Evolutionary conservation across 768 basidiomycete species (phyloP).

Genomic region (Tephrocybe sp.): DNA sequence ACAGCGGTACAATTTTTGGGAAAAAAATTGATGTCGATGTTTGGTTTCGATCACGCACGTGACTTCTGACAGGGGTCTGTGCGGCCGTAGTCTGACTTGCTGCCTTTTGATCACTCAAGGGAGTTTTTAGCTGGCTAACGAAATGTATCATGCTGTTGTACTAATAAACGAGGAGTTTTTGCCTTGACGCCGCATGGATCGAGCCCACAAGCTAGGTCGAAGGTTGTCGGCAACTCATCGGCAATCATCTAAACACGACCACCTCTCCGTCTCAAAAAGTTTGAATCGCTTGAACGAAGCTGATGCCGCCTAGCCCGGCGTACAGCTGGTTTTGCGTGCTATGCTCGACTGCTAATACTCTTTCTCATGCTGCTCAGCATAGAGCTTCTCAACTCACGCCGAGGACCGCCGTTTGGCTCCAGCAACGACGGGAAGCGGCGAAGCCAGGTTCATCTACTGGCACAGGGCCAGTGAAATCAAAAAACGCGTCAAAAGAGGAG

Average conservation of each 20-base stretch:
- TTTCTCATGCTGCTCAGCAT: conserved; percentile 60
- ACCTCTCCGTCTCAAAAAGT: neutral
- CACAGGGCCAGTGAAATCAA: neutral
- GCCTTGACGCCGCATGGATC: too few species aligned
- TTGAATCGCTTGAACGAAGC: neutral
- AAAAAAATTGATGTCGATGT: conserved; percentile 10
- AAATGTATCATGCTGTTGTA: too few species aligned
- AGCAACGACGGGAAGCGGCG: conserved; percentile 7
- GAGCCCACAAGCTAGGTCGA: too few species aligned
- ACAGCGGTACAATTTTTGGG: neutral
- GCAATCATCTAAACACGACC: too few species aligned
- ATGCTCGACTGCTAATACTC: conserved; percentile 56
- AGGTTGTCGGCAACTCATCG: too few species aligned
- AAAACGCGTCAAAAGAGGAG: neutral
- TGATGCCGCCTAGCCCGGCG: conserved; percentile 62
- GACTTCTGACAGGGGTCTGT: too few species aligned
- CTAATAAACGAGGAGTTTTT: too few species aligned
- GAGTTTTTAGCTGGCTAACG: too few species aligned
- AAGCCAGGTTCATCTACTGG: neutral
- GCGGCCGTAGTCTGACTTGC: too few species aligned
- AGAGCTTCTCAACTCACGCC: conserved; percentile 43
- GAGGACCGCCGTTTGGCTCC: conserved; percentile 15
- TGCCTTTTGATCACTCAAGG: too few species aligned
- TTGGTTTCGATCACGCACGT: conserved; percentile 6
- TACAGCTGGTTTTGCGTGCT: conserved; percentile 74